Evolutionary conservation across 1,139 yeast species (phyloP).

Genomic region (Taphrina confusa): DNA sequence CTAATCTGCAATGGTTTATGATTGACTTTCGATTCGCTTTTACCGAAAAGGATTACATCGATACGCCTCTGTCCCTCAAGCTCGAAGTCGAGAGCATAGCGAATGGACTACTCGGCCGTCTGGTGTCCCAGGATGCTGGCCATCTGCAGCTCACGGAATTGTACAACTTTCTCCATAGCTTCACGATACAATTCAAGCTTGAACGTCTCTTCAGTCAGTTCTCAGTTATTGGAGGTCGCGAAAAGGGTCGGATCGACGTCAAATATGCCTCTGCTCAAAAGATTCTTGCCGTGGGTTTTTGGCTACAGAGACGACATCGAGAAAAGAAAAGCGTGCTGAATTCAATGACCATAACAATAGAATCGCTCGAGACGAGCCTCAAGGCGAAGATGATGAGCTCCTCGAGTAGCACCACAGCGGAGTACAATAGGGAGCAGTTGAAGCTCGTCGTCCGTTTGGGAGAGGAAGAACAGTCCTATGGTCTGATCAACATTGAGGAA

Average conservation of each 20-base stretch:
- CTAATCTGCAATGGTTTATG: slow-evolving; percentile 63
- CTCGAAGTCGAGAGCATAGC: slow-evolving; percentile 42
- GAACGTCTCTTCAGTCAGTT: slow-evolving; percentile 32
- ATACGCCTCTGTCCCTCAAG: slow-evolving; percentile 20
- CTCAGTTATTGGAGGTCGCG: slow-evolving; percentile 18
- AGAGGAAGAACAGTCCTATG: not conserved
- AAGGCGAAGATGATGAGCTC: not conserved
- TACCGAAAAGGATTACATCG: slow-evolving; percentile 1
- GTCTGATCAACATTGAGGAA: not conserved
- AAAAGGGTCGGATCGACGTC: slow-evolving; percentile 21
- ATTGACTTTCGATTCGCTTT: slow-evolving; percentile 63
- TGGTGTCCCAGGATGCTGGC: slow-evolving; percentile 3
- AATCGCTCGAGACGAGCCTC: not conserved
- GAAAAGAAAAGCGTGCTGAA: slow-evolving; percentile 19
- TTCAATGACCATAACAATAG: slow-evolving; percentile 26
- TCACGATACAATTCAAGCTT: slow-evolving; percentile 24
- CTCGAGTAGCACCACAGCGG: not conserved
- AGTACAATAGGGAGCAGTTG: slow-evolving; percentile 22
- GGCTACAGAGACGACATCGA: slow-evolving; percentile 21
- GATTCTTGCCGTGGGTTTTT: slow-evolving; percentile 20
- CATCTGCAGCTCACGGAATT: slow-evolving; percentile 56
- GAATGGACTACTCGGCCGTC: slow-evolving; percentile 4
- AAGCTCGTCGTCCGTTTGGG: slow-evolving; percentile 4
- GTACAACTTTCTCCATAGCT: slow-evolving; percentile 61
- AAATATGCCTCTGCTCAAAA: slow-evolving; percentile 29